Conservation (phyloP, 192 early-diverging fungal genomes). For the Coemansia sp. region DNA sequence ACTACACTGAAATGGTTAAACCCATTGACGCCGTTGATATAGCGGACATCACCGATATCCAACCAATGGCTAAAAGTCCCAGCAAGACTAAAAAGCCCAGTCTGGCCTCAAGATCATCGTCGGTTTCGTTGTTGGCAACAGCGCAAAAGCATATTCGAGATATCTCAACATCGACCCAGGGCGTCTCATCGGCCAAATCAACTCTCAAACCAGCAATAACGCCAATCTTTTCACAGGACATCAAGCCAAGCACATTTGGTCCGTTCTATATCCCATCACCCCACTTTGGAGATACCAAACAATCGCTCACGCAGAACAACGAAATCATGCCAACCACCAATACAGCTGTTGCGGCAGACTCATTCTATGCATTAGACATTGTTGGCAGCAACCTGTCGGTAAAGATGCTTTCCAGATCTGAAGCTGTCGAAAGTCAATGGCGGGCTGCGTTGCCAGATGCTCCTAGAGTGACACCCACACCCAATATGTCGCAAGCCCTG, state of each 20-base stretch:
- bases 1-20: neutral
- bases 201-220: neutral
- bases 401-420: neutral
- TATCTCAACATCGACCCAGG: neutral
- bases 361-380: slow-evolving; percentile 17
- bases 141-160: neutral
- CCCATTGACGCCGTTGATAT: neutral
- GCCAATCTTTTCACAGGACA: neutral
- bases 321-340: neutral
- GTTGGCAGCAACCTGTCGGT: slow-evolving; percentile 16
- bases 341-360: neutral
- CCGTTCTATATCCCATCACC: neutral
- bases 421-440: neutral
- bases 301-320: neutral
- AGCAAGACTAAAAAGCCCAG: neutral
- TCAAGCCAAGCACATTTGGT: neutral
- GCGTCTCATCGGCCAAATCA: neutral
- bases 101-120: neutral
- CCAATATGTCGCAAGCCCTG: neutral
- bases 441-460: neutral
- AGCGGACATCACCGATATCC: neutral
- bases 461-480: neutral
- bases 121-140: neutral
- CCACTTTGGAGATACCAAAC: neutral
- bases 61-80: neutral